Evolutionary conservation across 805 yeast genomes (phyloP).

Genomic region (Pichia nakasei): DNA sequence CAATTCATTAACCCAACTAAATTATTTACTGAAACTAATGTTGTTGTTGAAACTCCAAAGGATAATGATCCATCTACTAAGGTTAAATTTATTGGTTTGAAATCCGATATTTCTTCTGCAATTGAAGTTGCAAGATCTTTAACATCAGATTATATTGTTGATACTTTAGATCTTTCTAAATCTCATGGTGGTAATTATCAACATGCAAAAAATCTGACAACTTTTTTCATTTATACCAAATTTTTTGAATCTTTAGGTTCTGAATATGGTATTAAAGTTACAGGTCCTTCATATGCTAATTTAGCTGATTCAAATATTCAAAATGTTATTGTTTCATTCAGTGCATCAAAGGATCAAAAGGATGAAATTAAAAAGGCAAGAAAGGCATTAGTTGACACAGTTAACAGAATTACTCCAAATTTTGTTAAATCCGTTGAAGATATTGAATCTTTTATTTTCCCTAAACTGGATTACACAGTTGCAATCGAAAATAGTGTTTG

Average conservation of each 20-base stretch:
- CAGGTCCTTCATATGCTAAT: conserved; percentile 37
- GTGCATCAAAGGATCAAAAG: conserved; percentile 37
- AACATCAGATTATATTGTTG: conserved; percentile 52
- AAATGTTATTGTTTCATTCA: conserved; percentile 53
- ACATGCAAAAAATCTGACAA: conserved; percentile 72
- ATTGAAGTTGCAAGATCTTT: conserved; percentile 49
- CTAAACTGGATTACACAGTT: conserved; percentile 35
- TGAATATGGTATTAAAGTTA: conserved; percentile 34
- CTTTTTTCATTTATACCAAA: conserved; percentile 50
- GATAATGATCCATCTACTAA: conserved; percentile 31
- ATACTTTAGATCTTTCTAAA: conserved; percentile 70
- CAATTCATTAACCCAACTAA: conserved; percentile 53
- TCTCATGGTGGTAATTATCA: conserved; percentile 75
- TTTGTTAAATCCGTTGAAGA: conserved; percentile 51
- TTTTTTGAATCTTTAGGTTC: conserved; percentile 37
- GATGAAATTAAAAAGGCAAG: conserved; percentile 54
- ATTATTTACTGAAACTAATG: conserved; percentile 45
- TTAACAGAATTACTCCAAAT: conserved; percentile 65
- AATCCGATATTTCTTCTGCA: conserved; percentile 49
- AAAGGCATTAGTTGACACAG: conserved; percentile 60
- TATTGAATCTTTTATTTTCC: conserved; percentile 53
- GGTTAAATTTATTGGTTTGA: conserved; percentile 59
- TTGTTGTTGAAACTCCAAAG: conserved; percentile 47
- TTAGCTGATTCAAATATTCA: conserved; percentile 33
- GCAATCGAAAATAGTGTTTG: conserved; percentile 41